phyloP scores from a whole-genome alignment of 2,329 filamentous ascomycete species.

The Aureobasidium lini region DNA sequence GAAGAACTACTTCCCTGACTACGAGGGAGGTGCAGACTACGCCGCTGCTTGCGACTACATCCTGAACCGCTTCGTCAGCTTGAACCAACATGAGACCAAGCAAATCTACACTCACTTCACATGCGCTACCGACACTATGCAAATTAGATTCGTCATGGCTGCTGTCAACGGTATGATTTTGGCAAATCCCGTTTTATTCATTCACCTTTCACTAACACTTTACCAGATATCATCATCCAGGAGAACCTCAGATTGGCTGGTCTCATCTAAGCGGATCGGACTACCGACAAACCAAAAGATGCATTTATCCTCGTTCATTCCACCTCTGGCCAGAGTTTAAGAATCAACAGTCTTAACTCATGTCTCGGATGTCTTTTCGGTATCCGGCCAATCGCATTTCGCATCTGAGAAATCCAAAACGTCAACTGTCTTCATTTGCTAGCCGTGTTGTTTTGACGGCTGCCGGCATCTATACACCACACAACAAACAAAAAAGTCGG shows the following conservation, averaged over 20 bases:
- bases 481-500: background rate
- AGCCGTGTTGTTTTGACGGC: background rate
- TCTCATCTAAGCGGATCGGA: conserved; percentile 61
- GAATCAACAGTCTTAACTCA: conserved; percentile 6
- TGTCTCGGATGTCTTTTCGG: background rate
- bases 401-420: background rate
- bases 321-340: background rate
- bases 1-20: conserved; percentile 71
- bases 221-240: conserved; percentile 97
- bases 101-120: conserved; percentile 99
- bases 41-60: conserved; percentile 96
- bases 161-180: conserved; percentile 80
- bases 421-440: background rate
- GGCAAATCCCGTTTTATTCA: background rate
- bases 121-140: conserved; percentile 95
- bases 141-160: conserved; percentile 99
- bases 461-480: background rate
- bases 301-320: background rate
- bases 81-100: conserved; percentile 99
- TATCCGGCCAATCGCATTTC: background rate
- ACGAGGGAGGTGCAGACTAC: conserved; percentile 93
- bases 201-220: conserved; percentile 35
- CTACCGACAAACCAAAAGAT: background rate
- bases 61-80: conserved; percentile 84
- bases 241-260: conserved; percentile 96